Evolutionary conservation across 352 stramenopile species (phyloP).

Genomic region (Phytophthora aleatoria): DNA sequence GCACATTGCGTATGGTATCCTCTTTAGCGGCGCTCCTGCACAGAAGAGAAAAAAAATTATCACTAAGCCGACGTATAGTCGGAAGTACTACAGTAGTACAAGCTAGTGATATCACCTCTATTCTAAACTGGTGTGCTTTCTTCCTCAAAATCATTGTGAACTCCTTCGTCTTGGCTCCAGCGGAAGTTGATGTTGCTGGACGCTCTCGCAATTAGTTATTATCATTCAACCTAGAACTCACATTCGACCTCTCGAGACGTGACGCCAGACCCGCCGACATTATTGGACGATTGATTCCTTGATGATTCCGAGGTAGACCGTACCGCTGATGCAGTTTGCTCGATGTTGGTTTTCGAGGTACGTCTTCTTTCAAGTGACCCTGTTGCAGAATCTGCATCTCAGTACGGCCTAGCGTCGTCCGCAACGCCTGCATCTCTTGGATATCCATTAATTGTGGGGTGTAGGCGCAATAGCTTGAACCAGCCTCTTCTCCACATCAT

Average conservation of each 20-base stretch:
- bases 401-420: conserved; percentile 40
- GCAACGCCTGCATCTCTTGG: conserved; percentile 48
- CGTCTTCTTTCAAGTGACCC: conserved; percentile 56
- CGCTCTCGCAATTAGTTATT: background rate
- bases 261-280: conserved; percentile 21
- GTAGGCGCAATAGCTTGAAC: conserved; percentile 35
- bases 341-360: conserved; percentile 37
- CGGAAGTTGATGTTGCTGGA: conserved; percentile 1
- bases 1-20: conserved; percentile 56
- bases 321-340: conserved; percentile 20
- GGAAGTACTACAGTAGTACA: background rate
- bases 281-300: conserved; percentile 4
- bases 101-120: conserved; percentile 22
- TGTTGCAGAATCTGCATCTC: conserved; percentile 47
- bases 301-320: conserved; percentile 17
- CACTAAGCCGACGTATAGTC: background rate
- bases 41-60: background rate
- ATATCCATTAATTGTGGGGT: conserved; percentile 64
- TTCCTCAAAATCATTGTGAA: conserved; percentile 43
- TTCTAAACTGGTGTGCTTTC: conserved; percentile 47
- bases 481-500: conserved; percentile 10
- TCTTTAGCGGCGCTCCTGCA: conserved; percentile 52
- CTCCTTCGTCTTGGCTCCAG: conserved; percentile 29
- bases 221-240: background rate
- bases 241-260: background rate